Evolutionary conservation across 805 yeast species (phyloP).

Genomic region (Ogataea nonfermentans): DNA sequence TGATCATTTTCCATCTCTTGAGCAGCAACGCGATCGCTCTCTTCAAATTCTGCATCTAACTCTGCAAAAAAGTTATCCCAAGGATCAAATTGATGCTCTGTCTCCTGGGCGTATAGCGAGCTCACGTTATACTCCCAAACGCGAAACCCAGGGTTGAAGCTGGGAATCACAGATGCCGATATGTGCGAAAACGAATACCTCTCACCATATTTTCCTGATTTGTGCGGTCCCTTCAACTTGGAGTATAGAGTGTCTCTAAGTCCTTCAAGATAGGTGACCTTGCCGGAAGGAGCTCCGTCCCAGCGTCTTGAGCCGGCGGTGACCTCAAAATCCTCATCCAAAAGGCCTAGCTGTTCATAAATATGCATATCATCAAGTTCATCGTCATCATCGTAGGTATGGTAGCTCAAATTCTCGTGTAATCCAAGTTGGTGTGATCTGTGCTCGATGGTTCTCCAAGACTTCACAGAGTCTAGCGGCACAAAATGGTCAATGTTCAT

Average conservation of each 20-base stretch:
- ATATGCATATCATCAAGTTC: constrained; percentile 20
- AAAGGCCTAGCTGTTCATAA: constrained; percentile 18
- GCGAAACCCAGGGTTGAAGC: constrained; percentile 78
- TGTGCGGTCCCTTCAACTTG: constrained; percentile 43
- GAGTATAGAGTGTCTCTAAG: constrained; percentile 56
- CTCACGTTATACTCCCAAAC: constrained; percentile 85
- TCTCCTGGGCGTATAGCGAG: constrained; percentile 35
- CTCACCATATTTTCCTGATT: constrained; percentile 46
- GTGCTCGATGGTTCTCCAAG: constrained; percentile 51
- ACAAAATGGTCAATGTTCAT: constrained; percentile 88
- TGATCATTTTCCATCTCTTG: constrained; percentile 9
- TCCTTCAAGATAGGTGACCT: constrained; percentile 60
- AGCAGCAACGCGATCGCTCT: constrained; percentile 30
- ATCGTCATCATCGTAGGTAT: constrained; percentile 29
- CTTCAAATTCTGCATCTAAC: constrained; percentile 39
- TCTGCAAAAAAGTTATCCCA: constrained; percentile 61
- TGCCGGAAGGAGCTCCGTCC: constrained; percentile 69
- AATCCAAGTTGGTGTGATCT: constrained; percentile 20
- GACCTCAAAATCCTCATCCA: constrained; percentile 26
- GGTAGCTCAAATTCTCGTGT: constrained; percentile 11
- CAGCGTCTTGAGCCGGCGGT: constrained; percentile 29
- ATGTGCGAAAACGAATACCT: constrained; percentile 70
- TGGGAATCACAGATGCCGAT: constrained; percentile 75
- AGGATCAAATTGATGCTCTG: constrained; percentile 35
- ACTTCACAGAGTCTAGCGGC: constrained; percentile 68